Percentiles rank a stretch among this genome's conserved stretches.
Evolutionary conservation across 805 yeast species (phyloP).

Genomic region (Cyberlindnera saturnus): DNA sequence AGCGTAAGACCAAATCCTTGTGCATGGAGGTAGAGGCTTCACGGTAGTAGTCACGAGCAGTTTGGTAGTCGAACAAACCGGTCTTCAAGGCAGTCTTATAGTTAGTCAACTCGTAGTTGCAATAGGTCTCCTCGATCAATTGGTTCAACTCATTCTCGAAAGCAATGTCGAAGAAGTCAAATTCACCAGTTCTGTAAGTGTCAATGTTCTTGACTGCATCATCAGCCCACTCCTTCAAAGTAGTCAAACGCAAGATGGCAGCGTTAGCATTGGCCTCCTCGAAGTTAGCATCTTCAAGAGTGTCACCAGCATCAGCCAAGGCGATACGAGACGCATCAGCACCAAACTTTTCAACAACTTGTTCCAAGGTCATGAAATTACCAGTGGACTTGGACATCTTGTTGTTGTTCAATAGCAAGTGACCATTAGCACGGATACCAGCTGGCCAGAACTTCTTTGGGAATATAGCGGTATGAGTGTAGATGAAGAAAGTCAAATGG

Average conservation of each 20-base stretch:
- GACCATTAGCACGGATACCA: conserved; percentile 94
- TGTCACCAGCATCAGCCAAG: conserved; percentile 96
- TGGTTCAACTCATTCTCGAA: conserved; percentile 91
- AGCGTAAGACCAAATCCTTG: conserved; percentile 70
- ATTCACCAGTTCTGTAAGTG: conserved; percentile 47
- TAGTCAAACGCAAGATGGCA: conserved; percentile 88
- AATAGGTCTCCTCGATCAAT: conserved; percentile 67
- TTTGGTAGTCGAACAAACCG: conserved; percentile 91
- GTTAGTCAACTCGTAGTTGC: conserved; percentile 63
- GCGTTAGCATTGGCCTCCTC: conserved; percentile 97
- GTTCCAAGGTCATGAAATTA: conserved; percentile 86
- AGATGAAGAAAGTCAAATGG: conserved; percentile 93
- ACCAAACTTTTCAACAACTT: conserved; percentile 83
- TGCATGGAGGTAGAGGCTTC: conserved; percentile 72
- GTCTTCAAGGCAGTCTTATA: conserved; percentile 86
- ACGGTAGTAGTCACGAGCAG: conserved; percentile 94
- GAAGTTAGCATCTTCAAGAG: conserved; percentile 95
- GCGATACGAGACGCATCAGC: conserved; percentile 98
- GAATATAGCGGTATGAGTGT: conserved; percentile 89
- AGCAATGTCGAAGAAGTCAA: conserved; percentile 73
- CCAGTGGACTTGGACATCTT: conserved; percentile 99
- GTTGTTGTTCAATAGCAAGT: conserved; percentile 88
- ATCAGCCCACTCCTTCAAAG: conserved; percentile 94
- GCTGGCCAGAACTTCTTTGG: conserved; percentile 88
- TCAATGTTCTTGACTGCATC: conserved; percentile 51